A percentile compares a stretch with the other conserved stretches of the same genome.
Conservation (phyloP, 1,139 yeast genomes). For the Suhomyces bribrorum region DNA sequence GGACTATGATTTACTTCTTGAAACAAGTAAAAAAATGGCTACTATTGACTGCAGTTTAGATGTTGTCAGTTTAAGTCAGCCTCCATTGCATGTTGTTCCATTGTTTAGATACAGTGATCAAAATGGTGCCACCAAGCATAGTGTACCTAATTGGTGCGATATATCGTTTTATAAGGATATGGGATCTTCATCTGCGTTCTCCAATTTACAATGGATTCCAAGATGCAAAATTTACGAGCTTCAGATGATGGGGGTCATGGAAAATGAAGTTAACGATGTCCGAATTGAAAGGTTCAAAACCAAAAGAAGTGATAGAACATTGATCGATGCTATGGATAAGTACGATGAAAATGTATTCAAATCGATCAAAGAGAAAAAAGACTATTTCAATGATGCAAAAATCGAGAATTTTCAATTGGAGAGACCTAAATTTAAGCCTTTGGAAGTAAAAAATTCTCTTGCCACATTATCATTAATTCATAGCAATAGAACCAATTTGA, state of each 20-base stretch:
- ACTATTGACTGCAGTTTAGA: slow-evolving; percentile 86
- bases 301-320: slow-evolving; percentile 30
- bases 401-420: slow-evolving; percentile 12
- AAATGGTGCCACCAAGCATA: slow-evolving; percentile 58
- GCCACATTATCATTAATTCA: slow-evolving; percentile 33
- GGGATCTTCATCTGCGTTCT: slow-evolving; percentile 36
- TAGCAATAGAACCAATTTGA: slow-evolving; percentile 18
- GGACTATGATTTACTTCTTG: slow-evolving; percentile 71
- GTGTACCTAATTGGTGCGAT: slow-evolving; percentile 94
- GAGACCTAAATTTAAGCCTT: slow-evolving; percentile 9
- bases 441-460: slow-evolving; percentile 19
- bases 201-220: slow-evolving; percentile 73
- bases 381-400: slow-evolving; percentile 14
- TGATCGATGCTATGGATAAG: slow-evolving; percentile 55
- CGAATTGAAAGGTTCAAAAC: slow-evolving; percentile 55
- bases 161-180: slow-evolving; percentile 79
- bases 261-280: slow-evolving; percentile 72
- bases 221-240: slow-evolving; percentile 90
- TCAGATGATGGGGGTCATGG: slow-evolving; percentile 98
- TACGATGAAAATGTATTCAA: slow-evolving; percentile 60
- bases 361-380: slow-evolving; percentile 21
- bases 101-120: slow-evolving; percentile 65
- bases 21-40: slow-evolving; percentile 74
- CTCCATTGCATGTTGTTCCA: slow-evolving; percentile 92
- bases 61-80: slow-evolving; percentile 82